Evolutionary conservation across 2,329 filamentous ascomycete species (phyloP), one percentile per base, ranked within the genome.

Genomic region (Lachnellula hyalina): DNA sequence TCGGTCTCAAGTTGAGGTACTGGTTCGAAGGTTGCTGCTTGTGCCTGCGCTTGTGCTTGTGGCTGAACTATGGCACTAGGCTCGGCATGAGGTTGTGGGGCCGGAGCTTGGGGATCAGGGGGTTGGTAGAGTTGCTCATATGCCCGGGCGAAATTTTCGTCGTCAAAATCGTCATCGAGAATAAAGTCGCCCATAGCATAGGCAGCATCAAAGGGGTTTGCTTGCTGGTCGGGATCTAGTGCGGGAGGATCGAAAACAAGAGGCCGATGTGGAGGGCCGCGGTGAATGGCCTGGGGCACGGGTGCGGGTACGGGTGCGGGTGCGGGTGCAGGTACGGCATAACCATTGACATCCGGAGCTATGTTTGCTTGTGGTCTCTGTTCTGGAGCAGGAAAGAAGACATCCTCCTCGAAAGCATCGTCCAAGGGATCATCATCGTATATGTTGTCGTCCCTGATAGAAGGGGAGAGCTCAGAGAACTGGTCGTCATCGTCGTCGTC

Each of bases 101-200:
- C n/a, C 25, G 45, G 41, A 45, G 28, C 8, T 47, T 32, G 46
- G 34, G 28, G 44, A 15, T 28, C 47, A 34, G 38, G 14, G 35
- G 44, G 45, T 17, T 8, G 45, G 11, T 19, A 23, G 5, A 28
- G 14, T 9, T 14, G 51, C 15, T 9, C 41, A 41, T 35, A 23
- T 14, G 21, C 47, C 48, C 44, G 50, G 35, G 42, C 51, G 40
- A 55, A 21, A 36, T 53, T 49, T 19, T 44, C 59, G 21, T 52
- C 54, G 21, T 54, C 59, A 21, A 51, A 38, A 41, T 55, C 50
- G 17, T 54, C 51, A 35, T 53, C 56, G 19, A 55, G 15, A 15
- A 35, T 28, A 51, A 51, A 55, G 40, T 55, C 53, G 14, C 44
- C 53, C 53, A 46, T 48, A 15, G 21, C 35, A 19, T 53, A 34